Percentiles rank a stretch among this genome's conserved stretches.
These are phyloP conservation scores for maize (Zea mays) DNA, from an alignment of 176 grass and related monocot species.

Conservation along the genomic window DNA sequence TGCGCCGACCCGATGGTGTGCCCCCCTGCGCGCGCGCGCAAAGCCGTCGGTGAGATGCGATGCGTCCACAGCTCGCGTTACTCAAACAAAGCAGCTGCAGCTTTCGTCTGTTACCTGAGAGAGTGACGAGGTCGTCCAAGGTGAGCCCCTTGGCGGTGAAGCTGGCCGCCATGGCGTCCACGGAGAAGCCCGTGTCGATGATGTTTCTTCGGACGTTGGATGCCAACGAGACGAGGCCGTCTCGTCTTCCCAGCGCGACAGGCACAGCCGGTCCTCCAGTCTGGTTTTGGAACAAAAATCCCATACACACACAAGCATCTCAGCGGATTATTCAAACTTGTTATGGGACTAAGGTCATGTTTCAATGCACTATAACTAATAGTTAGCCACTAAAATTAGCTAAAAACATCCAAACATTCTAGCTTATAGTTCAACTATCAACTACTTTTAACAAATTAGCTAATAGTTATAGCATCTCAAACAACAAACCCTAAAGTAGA, in stretches of 20 bases:
- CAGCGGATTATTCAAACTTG: background rate
- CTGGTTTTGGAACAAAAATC: constrained; percentile 40
- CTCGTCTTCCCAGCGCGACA: constrained; percentile 61
- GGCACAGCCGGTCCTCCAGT: constrained; percentile 74
- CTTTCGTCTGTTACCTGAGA: constrained; percentile 59
- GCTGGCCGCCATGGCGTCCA: constrained; percentile 65
- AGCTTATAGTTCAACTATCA: too few relatives aligned
- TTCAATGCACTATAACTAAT: too few relatives aligned
- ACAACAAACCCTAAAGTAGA: too few relatives aligned
- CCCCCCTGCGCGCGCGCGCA: constrained; percentile 43
- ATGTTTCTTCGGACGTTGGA: constrained; percentile 87
- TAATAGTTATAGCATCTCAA: too few relatives aligned
- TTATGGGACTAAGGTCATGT: too few relatives aligned
- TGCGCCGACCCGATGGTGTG: constrained; percentile 91
- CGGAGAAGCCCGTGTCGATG: constrained; percentile 81
- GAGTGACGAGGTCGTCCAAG: constrained; percentile 72
- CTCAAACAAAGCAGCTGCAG: too few relatives aligned
- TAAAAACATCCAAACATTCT: too few relatives aligned
- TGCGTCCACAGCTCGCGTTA: background rate
- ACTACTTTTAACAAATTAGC: too few relatives aligned
- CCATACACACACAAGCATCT: background rate
- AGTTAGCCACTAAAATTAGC: too few relatives aligned
- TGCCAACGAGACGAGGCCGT: constrained; percentile 65
- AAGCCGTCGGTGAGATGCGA: background rate
- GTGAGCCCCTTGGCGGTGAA: constrained; percentile 80